A percentile compares a stretch with the other conserved stretches of the same genome.
These are phyloP conservation scores for Prunus yedoensis DNA, from an alignment of 331 rosid species.

Conservation along the genomic window DNA sequence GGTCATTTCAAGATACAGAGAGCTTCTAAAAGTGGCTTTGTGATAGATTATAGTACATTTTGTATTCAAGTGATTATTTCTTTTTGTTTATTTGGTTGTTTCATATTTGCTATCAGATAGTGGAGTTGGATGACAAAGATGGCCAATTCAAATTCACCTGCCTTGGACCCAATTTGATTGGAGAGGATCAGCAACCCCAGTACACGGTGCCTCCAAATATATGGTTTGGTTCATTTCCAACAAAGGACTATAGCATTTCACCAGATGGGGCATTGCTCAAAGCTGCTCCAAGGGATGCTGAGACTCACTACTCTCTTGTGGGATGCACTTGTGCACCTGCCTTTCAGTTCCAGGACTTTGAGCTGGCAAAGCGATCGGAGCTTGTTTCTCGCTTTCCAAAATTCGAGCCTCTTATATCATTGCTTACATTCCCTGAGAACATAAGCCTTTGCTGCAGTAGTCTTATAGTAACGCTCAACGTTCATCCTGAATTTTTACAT, in stretches of 20 bases:
- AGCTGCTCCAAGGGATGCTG: constrained; percentile 49
- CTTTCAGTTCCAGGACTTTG: constrained; percentile 78
- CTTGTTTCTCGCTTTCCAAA: constrained; percentile 54
- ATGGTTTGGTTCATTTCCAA: constrained; percentile 89
- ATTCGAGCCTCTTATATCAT: constrained; percentile 41
- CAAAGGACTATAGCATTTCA: constrained; percentile 50
- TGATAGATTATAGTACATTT: background rate
- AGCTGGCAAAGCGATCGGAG: constrained; percentile 66
- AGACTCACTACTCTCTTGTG: constrained; percentile 71
- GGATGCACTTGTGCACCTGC: constrained; percentile 97
- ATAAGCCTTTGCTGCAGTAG: background rate
- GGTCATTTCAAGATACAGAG: background rate
- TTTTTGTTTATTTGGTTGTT: background rate
- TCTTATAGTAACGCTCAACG: background rate
- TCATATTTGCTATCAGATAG: constrained; percentile 32
- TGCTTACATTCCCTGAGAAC: constrained; percentile 54
- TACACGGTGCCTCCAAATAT: constrained; percentile 76
- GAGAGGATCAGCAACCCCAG: constrained; percentile 59
- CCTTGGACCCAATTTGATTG: constrained; percentile 64
- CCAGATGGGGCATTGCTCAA: constrained; percentile 38
- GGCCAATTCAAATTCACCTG: constrained; percentile 52
- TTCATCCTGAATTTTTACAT: background rate
- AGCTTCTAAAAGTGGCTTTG: background rate
- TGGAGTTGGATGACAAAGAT: constrained; percentile 68
- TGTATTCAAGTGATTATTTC: background rate